Evolutionary conservation across 106 monocot species (phyloP).

Genomic region (Allium sativum): DNA sequence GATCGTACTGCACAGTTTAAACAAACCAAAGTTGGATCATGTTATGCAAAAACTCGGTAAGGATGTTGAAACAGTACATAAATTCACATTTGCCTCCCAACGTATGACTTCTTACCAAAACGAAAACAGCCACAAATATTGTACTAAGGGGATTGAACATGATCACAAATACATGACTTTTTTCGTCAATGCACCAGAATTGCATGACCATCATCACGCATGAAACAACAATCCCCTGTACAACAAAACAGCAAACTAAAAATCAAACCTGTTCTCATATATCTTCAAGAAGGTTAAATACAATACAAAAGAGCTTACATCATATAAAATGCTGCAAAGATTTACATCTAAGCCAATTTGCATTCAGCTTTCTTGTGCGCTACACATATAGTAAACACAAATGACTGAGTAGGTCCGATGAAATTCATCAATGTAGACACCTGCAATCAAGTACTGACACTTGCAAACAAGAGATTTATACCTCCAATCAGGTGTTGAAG

Average conservation of each 20-base stretch:
- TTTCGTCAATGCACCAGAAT: slow-evolving; percentile 74
- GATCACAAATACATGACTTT: slow-evolving; percentile 86
- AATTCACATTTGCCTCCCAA: slow-evolving; percentile 44
- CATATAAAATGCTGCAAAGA: slow-evolving; percentile 68
- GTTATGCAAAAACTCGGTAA: not conserved
- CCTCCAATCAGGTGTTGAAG: too few species aligned
- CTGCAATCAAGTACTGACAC: too few species aligned
- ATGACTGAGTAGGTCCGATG: slow-evolving; percentile 62
- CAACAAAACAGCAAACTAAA: too few species aligned
- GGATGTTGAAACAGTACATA: not conserved
- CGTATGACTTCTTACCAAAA: slow-evolving; percentile 61
- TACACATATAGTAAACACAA: slow-evolving; percentile 46
- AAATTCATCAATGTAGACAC: slow-evolving; percentile 87
- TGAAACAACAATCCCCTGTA: slow-evolving; percentile 61
- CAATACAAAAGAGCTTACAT: too few species aligned
- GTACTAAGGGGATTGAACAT: slow-evolving; percentile 83
- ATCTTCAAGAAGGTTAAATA: too few species aligned
- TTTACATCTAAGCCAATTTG: slow-evolving; percentile 56
- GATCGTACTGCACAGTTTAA: slow-evolving; percentile 39
- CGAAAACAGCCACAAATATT: slow-evolving; percentile 63
- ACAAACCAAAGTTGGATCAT: not conserved
- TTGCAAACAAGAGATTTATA: too few species aligned
- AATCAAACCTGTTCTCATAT: too few species aligned
- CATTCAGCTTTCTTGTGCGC: too few species aligned
- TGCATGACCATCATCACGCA: slow-evolving; percentile 62